Base-by-base conservation (phyloP, 352 stramenopile genomes). In the Pythium sp. region DNA sequence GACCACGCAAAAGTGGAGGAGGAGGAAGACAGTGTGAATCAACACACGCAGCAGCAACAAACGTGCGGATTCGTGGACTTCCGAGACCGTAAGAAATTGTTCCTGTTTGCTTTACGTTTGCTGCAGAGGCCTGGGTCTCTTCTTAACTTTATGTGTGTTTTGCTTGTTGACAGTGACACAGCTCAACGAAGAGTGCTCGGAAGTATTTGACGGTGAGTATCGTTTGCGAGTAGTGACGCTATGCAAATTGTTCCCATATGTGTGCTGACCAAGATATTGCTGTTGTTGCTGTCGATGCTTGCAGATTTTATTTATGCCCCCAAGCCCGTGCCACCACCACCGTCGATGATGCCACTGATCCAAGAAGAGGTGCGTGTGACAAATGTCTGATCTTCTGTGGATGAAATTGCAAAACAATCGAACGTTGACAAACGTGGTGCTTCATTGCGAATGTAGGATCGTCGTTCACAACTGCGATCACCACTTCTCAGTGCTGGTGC, bases 41-140 rank as follows among this genome's bases (percentile, higher is more conserved):
- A 30, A 22, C 36, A 20, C 59, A 41, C 26, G 32, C 38, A 55
- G 30, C 59, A 36, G 38, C 67, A 54, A 15, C 56, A 67, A 54
- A n/a, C 22, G 24, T 68, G 67, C 46, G 51, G 67, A 26, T 72
- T 72, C 26, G 67, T 72, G 30, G 67, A 72, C 22, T 72, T 72
- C 56, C 54, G 26, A 34, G 67, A 72, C 1, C n/a, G 67, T 72
- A 65, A 34, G 67, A n/a, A 11, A 20, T 22, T 43, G 51, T 24
- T 43, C 12, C 5, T 43, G 12, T 47, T 32, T 58, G 54, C 14
- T 18, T 65, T 26, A 46, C 1, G 11, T 22, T 24, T 9, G 9
- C 34, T 41, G 11, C 1, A 18, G 46, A 5, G 22, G 18, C 6
- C 34, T 70, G 28, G 26, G 1, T 30, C 32, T 30, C 32, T 51